Evolutionary conservation across 2,329 filamentous ascomycete genomes (phyloP).

Genomic region (Capronia americana): DNA sequence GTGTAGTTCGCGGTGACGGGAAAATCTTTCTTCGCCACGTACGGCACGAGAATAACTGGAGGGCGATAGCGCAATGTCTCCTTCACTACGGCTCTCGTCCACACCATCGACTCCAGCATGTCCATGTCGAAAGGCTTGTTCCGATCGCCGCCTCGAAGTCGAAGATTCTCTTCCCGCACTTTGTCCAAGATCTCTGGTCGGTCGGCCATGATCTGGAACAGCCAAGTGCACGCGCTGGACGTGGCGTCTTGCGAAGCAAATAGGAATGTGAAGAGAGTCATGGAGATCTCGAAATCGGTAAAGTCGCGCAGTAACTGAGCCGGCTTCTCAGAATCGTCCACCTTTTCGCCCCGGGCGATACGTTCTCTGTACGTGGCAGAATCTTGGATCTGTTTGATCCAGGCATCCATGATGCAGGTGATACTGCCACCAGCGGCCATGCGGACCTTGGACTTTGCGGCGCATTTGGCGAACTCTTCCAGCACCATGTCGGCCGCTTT

Average conservation of each 20-base stretch:
- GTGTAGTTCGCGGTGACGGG: constrained; percentile 87
- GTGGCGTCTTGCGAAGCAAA: constrained; percentile 98
- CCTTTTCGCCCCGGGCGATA: constrained; percentile 72
- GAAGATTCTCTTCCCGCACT: constrained; percentile 87
- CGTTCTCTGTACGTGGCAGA: constrained; percentile 82
- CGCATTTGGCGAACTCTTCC: constrained; percentile 85
- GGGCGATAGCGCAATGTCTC: constrained; percentile 93
- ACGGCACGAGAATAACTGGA: constrained; percentile 96
- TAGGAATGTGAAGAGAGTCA: constrained; percentile 94
- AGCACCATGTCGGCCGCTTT: constrained; percentile 93
- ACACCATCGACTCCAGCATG: constrained; percentile 83
- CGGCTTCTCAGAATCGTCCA: constrained; percentile 78
- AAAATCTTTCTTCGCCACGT: constrained; percentile 93
- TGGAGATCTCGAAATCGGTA: constrained; percentile 86
- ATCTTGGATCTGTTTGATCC: constrained; percentile 87
- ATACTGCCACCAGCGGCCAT: constrained; percentile 88
- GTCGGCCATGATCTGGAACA: constrained; percentile 93
- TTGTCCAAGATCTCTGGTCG: constrained; percentile 90
- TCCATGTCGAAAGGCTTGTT: constrained; percentile 77
- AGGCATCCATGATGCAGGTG: constrained; percentile 93
- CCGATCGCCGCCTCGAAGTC: constrained; percentile 75
- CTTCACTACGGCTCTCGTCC: constrained; percentile 89
- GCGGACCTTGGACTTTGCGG: constrained; percentile 88
- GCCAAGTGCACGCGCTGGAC: constrained; percentile 89
- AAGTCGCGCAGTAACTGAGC: constrained; percentile 82